Conservation (phyloP, 345 rosid species). For the Leavenworthia alabamica region DNA sequence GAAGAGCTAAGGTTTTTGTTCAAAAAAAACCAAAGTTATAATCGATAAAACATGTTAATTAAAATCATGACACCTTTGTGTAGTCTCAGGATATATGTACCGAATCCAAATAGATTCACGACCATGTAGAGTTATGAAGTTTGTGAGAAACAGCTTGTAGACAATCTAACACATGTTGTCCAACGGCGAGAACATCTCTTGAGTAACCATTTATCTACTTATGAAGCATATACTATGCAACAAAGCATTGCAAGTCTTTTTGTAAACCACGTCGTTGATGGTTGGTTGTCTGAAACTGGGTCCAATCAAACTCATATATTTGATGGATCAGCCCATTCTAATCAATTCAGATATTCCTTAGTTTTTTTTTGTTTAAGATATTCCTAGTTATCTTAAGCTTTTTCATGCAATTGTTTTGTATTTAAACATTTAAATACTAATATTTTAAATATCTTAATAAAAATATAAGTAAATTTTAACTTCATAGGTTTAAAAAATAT, state of each 20-base stretch:
- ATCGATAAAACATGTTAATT: not conserved
- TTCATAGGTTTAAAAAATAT: no score
- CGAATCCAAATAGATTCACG: constrained; percentile 45
- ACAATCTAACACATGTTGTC: constrained; percentile 43
- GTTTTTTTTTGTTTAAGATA: not conserved
- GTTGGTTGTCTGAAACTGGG: constrained; percentile 51
- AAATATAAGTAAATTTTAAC: not conserved
- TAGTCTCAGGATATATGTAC: constrained; percentile 48
- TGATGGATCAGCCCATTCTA: constrained; percentile 41
- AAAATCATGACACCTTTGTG: not conserved
- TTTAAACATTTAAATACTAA: not conserved
- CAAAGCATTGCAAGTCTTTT: constrained; percentile 37
- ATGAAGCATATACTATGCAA: constrained; percentile 44
- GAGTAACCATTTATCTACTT: constrained; percentile 41
- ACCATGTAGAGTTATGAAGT: constrained; percentile 51
- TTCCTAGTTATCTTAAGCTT: not conserved
- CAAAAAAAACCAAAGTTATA: not conserved
- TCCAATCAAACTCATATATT: constrained; percentile 40
- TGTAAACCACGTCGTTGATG: constrained; percentile 41
- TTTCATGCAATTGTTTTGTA: not conserved
- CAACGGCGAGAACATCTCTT: constrained; percentile 54
- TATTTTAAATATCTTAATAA: not conserved
- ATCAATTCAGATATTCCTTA: constrained; percentile 27
- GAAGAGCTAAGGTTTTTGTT: constrained; percentile 51
- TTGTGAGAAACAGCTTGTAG: constrained; percentile 59